Percentiles rank a stretch among this genome's conserved stretches.
phyloP scores from a whole-genome alignment of 805 yeast species.

The Kurtzmaniella fragi region DNA sequence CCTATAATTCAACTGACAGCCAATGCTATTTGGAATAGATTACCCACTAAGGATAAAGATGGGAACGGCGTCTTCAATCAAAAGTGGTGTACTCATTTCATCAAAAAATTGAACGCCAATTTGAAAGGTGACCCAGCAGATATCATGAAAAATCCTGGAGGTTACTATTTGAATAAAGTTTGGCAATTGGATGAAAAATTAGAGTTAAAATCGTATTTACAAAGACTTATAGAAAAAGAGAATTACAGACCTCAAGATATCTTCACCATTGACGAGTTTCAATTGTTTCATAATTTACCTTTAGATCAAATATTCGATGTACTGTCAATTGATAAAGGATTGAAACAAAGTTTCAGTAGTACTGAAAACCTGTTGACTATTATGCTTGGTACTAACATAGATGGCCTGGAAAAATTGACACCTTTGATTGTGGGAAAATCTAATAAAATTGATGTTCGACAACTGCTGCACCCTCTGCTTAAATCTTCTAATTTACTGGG shows the following conservation, averaged over 20 bases:
- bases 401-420: constrained; percentile 57
- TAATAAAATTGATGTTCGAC: constrained; percentile 37
- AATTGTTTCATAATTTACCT: constrained; percentile 54
- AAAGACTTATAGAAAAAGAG: constrained; percentile 19
- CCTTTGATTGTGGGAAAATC: constrained; percentile 59
- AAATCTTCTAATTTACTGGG: constrained; percentile 6
- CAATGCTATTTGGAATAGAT: constrained; percentile 55
- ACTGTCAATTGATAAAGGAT: constrained; percentile 38
- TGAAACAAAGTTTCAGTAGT: constrained; percentile 30
- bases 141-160: constrained; percentile 22
- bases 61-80: constrained; percentile 63
- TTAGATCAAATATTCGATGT: constrained; percentile 52
- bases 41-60: constrained; percentile 50
- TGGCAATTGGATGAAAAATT: constrained; percentile 59
- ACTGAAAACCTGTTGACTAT: constrained; percentile 46
- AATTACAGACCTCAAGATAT: constrained; percentile 47
- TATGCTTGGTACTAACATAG: constrained; percentile 58
- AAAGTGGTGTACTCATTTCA: constrained; percentile 54
- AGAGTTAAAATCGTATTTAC: constrained; percentile 41
- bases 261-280: constrained; percentile 58
- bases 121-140: constrained; percentile 43
- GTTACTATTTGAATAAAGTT: constrained; percentile 38
- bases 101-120: constrained; percentile 46
- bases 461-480: constrained; percentile 18
- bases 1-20: constrained; percentile 64